phyloP scores from a whole-genome alignment of 164 flowering plant genomes.

The Piper longum region DNA sequence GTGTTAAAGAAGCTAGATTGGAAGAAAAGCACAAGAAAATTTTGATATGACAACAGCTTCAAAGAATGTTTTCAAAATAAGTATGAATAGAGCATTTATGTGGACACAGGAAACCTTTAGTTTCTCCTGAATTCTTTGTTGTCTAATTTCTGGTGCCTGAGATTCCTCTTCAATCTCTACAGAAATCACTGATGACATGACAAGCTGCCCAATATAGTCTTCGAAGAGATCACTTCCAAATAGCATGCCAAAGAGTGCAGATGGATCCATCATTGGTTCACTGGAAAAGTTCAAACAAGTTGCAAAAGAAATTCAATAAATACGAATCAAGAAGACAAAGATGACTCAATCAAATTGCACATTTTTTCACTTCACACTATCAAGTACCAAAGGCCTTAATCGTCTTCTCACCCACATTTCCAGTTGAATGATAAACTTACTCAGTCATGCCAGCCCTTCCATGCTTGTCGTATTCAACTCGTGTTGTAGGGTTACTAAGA shows the following conservation, averaged over 20 bases:
- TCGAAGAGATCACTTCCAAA: constrained; percentile 91
- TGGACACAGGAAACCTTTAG: constrained; percentile 33
- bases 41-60: background rate
- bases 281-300: constrained; percentile 16
- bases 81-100: background rate
- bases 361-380: background rate
- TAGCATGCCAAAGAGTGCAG: constrained; percentile 87
- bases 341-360: too few relatives aligned
- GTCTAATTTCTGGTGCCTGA: constrained; percentile 27
- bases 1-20: background rate
- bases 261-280: constrained; percentile 74
- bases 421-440: constrained; percentile 33
- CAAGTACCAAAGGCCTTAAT: background rate
- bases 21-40: background rate
- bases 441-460: constrained; percentile 56
- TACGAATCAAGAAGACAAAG: background rate
- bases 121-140: constrained; percentile 42
- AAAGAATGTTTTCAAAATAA: background rate
- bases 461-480: constrained; percentile 72
- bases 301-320: background rate
- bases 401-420: background rate
- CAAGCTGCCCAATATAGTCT: constrained; percentile 85
- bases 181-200: constrained; percentile 54
- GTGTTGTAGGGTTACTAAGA: constrained; percentile 75
- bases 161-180: constrained; percentile 45